Evolutionary conservation across 345 rosid genomes (phyloP), one percentile per base, ranked within the genome.

Genomic region (Hibiscus tridactylites): DNA sequence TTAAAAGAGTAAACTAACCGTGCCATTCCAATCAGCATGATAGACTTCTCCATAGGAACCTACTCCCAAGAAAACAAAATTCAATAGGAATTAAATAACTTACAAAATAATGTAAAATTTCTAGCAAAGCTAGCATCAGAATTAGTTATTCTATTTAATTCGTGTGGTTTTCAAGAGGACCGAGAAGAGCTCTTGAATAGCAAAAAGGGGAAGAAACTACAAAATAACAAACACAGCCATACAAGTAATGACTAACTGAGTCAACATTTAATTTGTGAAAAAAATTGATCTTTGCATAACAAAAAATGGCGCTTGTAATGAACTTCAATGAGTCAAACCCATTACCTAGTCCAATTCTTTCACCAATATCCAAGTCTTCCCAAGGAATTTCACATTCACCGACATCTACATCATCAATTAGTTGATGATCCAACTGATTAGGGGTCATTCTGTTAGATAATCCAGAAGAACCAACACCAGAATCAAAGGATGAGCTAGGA

Each of bases 31-130:
- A 71, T 96, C 99, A 75, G 99, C 99, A 78, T 78, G 86, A 78
- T 92, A 96, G 78, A 96, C 99, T 84, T 96, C 99, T 67, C 99
- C 99, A 79, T 96, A 96, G 61, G 99, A 96, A 69, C 99, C 99
- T 96, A 78, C 42, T 59, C 75, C 81, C 62, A 74, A 56, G 37
- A 77, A 68, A 65, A 74, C 49, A 71, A 16, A 19, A 56, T 70
- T 39, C 50, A 24, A 17, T n/a, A 64, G 63, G 44, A 35, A 75
- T 81, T 58, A 79, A 69, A 57, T 70, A 29, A 71, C 35, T 37
- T n/a, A n/a, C 58, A 50, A 12, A 49, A 66, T 13, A 52, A 52
- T 33, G 24, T 47, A 19, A 21, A 79, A 70, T 9, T 26, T 42
- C 49, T 42, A 50, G 44, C 61, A 19, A 58, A 62, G 26, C 44